phyloP scores from a whole-genome alignment of 805 yeast species.

The Suhomyces sp. region DNA sequence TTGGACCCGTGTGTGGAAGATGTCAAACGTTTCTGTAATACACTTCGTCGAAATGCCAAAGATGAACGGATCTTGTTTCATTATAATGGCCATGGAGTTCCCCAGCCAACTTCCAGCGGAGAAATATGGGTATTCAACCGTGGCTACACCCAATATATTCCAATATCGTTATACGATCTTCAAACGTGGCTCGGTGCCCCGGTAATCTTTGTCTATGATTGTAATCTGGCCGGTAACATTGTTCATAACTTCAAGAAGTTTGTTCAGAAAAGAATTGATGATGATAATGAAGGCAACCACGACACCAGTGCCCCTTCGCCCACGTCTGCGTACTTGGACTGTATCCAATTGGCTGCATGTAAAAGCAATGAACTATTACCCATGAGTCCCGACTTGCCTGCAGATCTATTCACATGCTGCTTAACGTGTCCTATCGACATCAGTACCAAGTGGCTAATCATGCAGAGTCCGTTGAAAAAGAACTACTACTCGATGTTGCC shows the following conservation, averaged over 20 bases:
- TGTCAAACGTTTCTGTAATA: conserved; percentile 84
- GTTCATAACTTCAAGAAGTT: conserved; percentile 85
- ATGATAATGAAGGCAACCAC: conserved; percentile 65
- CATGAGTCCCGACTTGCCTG: conserved; percentile 92
- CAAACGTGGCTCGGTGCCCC: conserved; percentile 99
- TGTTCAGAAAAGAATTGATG: conserved; percentile 85
- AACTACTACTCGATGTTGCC: conserved; percentile 48
- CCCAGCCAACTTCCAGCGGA: conserved; percentile 93
- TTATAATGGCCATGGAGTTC: conserved; percentile 98
- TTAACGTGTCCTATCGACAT: conserved; percentile 94
- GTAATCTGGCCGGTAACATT: conserved; percentile 92
- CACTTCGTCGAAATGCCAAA: conserved; percentile 83
- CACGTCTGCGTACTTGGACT: conserved; percentile 70
- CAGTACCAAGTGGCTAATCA: conserved; percentile 84
- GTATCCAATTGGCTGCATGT: conserved; percentile 93
- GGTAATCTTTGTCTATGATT: conserved; percentile 90
- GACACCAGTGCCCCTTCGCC: conserved; percentile 57
- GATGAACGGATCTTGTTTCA: conserved; percentile 92
- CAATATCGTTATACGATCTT: conserved; percentile 89
- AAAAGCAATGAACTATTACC: conserved; percentile 81
- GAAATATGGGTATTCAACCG: conserved; percentile 98
- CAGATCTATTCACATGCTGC: conserved; percentile 93
- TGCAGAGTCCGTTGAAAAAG: conserved; percentile 68
- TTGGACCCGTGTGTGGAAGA: conserved; percentile 96
- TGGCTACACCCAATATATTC: conserved; percentile 96